Conservation (phyloP, 495 filamentous ascomycete species). For the Hypoxylon fuscum region DNA sequence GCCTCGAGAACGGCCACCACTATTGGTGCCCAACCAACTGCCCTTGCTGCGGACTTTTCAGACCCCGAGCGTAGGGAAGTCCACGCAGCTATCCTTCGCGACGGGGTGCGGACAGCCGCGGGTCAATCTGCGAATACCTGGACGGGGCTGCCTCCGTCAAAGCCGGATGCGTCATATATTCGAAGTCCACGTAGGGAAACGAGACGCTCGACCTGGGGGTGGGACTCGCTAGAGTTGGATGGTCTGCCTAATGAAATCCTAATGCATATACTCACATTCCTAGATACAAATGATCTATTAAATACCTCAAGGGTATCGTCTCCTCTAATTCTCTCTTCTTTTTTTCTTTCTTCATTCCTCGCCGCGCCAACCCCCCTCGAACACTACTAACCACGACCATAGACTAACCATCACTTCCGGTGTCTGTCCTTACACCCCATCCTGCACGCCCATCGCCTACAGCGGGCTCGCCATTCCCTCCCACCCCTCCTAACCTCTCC, state of each 20-base stretch:
- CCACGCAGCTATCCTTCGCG: conserved; percentile 7
- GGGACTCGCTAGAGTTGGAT: conserved; percentile 41
- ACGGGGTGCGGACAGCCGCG: conserved; percentile 31
- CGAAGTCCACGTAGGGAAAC: conserved; percentile 13
- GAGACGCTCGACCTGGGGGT: conserved; percentile 31
- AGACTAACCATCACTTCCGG: conserved; percentile 67
- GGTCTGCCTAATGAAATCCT: conserved; percentile 65
- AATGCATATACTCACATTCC: conserved; percentile 61
- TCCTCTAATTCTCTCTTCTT: conserved; percentile 16
- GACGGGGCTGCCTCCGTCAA: conserved; percentile 11
- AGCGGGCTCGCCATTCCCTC: conserved; percentile 57
- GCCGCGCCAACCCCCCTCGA: conserved; percentile 21
- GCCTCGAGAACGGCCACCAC: conserved; percentile 41
- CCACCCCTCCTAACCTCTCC: conserved; percentile 58
- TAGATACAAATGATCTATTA: conserved; percentile 67
- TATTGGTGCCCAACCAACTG: conserved; percentile 47
- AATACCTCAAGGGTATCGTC: conserved; percentile 61
- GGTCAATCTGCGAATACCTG: conserved; percentile 23
- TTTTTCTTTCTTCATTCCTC: conserved; percentile 19
- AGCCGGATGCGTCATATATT: conserved; percentile 23
- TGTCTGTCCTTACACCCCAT: conserved; percentile 63
- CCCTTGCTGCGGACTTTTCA: conserved; percentile 29
- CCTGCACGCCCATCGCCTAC: conserved; percentile 64
- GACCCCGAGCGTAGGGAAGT: conserved; percentile 32
- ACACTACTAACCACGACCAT: conserved; percentile 27